Percentiles rank a stretch among this genome's conserved stretches.
Evolutionary conservation across 371 early-diverging fungal genomes (phyloP).

Genomic region (Funneliformis caledonium): DNA sequence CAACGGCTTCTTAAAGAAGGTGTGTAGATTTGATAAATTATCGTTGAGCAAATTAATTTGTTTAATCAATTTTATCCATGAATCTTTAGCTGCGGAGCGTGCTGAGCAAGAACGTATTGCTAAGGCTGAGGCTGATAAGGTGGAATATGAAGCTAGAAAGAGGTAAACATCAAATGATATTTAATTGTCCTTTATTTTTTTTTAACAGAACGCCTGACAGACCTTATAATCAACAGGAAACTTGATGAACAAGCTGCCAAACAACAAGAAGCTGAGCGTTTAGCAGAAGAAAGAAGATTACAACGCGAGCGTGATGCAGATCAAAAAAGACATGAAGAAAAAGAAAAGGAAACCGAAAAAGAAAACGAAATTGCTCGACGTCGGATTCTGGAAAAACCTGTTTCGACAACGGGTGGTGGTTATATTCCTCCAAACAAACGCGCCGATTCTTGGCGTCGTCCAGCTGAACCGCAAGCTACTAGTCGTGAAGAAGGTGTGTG

Average conservation of each 20-base stretch:
- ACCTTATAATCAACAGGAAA: conserved; percentile 44
- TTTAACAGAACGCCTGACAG: conserved; percentile 43
- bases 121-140: conserved; percentile 47
- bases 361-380: not conserved
- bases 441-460: not conserved
- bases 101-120: conserved; percentile 48
- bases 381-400: not conserved
- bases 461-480: not conserved
- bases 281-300: conserved; percentile 27
- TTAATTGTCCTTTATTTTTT: not conserved
- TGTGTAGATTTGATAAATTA: conserved; percentile 42
- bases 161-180: not conserved
- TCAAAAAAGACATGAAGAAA: not conserved
- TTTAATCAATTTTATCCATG: not conserved
- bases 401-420: not conserved
- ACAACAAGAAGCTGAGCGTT: conserved; percentile 33
- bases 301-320: conserved; percentile 10
- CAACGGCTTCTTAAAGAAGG: conserved; percentile 46
- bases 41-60: conserved; percentile 9
- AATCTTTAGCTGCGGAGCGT: conserved; percentile 24
- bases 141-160: conserved; percentile 40
- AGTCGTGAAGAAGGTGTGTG: not conserved
- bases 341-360: not conserved
- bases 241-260: conserved; percentile 39
- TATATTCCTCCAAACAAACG: conserved; percentile 31